Evolutionary conservation across 495 filamentous ascomycete genomes (phyloP).

Genomic region (Immersiella caudata): DNA sequence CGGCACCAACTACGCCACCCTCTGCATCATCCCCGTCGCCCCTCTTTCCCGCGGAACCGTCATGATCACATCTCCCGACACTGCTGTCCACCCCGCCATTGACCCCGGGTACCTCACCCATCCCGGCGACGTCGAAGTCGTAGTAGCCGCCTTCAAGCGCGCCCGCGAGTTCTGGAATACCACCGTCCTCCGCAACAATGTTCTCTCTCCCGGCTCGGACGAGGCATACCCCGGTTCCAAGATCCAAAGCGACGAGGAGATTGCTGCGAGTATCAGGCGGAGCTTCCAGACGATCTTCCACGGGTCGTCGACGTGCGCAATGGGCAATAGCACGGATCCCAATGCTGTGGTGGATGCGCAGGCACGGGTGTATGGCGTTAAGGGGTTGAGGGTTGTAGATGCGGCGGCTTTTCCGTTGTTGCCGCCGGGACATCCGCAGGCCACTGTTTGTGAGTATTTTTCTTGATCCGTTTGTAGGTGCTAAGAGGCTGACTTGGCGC

Average conservation of each 20-base stretch:
- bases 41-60: constrained; percentile 59
- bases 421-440: constrained; percentile 57
- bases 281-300: constrained; percentile 52
- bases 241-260: constrained; percentile 50
- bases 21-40: constrained; percentile 42
- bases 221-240: constrained; percentile 38
- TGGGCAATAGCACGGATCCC: constrained; percentile 49
- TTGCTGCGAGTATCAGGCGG: constrained; percentile 45
- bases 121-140: constrained; percentile 47
- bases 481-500: no score
- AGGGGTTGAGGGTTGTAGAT: constrained; percentile 60
- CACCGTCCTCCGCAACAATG: background rate
- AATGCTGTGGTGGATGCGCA: constrained; percentile 59
- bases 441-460: constrained; percentile 35
- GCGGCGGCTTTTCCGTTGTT: constrained; percentile 59
- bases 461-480: no score
- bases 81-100: constrained; percentile 46
- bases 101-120: constrained; percentile 52
- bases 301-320: constrained; percentile 55
- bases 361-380: constrained; percentile 56
- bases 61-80: constrained; percentile 49
- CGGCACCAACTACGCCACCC: constrained; percentile 39
- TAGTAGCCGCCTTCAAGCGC: constrained; percentile 50
- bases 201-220: background rate
- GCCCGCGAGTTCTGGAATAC: constrained; percentile 30